Evolutionary conservation across 345 rosid species (phyloP).

Genomic region (Triadica sebifera): DNA sequence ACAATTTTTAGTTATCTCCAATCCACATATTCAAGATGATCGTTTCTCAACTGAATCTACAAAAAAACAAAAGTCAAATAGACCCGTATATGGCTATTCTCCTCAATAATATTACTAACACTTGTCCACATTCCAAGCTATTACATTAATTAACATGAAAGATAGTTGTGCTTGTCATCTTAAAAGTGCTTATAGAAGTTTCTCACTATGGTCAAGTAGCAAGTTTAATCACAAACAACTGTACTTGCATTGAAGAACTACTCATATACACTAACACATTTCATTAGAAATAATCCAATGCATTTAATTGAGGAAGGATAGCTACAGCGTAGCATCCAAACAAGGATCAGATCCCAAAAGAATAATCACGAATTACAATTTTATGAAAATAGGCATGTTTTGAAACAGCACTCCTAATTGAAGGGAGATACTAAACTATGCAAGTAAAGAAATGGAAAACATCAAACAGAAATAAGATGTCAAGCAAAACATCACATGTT

Average conservation of each 20-base stretch:
- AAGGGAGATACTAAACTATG: not conserved
- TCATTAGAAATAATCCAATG: not conserved
- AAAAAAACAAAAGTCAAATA: not conserved
- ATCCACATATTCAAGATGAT: not conserved
- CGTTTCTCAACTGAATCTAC: not conserved
- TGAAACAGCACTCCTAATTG: not conserved
- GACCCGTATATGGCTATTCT: not conserved
- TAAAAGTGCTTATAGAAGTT: not conserved
- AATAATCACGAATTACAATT: not conserved
- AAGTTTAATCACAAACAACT: not conserved
- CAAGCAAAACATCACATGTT: not conserved
- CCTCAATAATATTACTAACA: not conserved
- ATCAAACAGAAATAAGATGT: slow-evolving; percentile 1
- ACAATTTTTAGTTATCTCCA: not conserved
- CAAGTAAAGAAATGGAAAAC: not conserved
- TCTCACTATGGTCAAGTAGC: not conserved
- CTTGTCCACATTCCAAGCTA: not conserved
- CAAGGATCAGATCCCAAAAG: not conserved
- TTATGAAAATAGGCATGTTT: not conserved
- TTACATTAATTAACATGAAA: not conserved
- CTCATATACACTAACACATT: not conserved
- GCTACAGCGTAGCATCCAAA: not conserved
- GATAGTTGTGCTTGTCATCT: not conserved
- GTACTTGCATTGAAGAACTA: no score
- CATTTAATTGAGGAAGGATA: not conserved